These are phyloP conservation scores for Bothriochloa decipiens DNA, from an alignment of 176 grass and related monocot species.

Conservation along the genomic window DNA sequence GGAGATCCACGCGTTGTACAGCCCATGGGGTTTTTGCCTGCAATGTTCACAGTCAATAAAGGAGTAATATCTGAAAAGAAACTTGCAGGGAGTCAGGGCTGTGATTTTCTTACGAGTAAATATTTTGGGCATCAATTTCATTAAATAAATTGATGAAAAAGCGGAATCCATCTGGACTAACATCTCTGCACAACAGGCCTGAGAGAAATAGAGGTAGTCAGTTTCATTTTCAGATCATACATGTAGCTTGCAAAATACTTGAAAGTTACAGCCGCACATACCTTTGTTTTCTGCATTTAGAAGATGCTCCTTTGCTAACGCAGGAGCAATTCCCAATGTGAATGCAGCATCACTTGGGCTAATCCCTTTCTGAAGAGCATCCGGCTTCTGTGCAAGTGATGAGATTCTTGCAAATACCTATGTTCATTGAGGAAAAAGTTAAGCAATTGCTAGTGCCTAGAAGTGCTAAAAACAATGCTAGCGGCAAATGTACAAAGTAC, in stretches of 20 bases:
- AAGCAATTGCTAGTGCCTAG: constrained; percentile 9
- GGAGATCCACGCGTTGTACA: constrained; percentile 58
- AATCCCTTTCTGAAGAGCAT: constrained; percentile 85
- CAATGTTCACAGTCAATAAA: constrained; percentile 26
- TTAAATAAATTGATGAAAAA: constrained; percentile 94
- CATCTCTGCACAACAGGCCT: constrained; percentile 92
- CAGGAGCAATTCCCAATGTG: constrained; percentile 94
- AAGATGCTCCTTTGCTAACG: constrained; percentile 95
- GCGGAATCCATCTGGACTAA: constrained; percentile 87
- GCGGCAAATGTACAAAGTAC: background rate
- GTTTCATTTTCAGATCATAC: background rate
- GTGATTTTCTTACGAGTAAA: constrained; percentile 69
- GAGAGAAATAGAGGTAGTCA: constrained; percentile 35
- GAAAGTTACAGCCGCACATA: constrained; percentile 28
- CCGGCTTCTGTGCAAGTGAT: constrained; percentile 75
- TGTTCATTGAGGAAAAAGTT: background rate
- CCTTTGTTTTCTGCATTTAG: constrained; percentile 97
- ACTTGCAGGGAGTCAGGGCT: background rate
- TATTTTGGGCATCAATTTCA: constrained; percentile 90
- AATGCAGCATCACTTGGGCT: constrained; percentile 96
- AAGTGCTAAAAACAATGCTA: constrained; percentile 26
- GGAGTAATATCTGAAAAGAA: background rate
- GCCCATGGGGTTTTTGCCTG: constrained; percentile 60
- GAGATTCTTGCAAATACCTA: constrained; percentile 92
- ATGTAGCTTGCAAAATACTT: constrained; percentile 23